Evolutionary conservation across 2,329 filamentous ascomycete species (phyloP).

Genomic region (Metarhizium rileyi): DNA sequence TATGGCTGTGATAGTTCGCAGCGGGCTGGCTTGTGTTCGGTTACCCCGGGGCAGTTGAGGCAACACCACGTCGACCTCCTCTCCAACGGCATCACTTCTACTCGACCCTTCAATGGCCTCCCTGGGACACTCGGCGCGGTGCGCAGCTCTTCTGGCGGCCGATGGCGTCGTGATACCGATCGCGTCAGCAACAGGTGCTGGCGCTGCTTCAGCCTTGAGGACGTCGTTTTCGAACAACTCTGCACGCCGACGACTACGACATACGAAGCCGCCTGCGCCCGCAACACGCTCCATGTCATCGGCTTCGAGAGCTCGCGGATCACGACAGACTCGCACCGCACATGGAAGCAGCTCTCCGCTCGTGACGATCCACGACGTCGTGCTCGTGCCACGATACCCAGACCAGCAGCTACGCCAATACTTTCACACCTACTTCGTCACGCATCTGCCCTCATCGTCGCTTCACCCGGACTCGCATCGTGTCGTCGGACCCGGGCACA

Average conservation of each 20-base stretch:
- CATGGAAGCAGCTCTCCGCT: not conserved
- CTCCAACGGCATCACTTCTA: slow-evolving; percentile 4
- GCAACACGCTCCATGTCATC: not conserved
- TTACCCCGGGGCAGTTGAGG: slow-evolving; percentile 5
- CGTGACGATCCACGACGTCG: slow-evolving; percentile 1
- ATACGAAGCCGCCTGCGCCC: not conserved
- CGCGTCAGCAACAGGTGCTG: slow-evolving; percentile 5
- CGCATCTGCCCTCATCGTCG: slow-evolving; percentile 86
- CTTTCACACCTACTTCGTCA: slow-evolving; percentile 97
- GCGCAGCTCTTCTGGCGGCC: slow-evolving; percentile 10
- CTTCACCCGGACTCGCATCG: slow-evolving; percentile 75
- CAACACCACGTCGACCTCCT: slow-evolving; percentile 3
- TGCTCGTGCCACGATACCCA: not conserved
- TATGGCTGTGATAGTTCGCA: slow-evolving; percentile 8
- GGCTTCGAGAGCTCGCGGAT: not conserved
- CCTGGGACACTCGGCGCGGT: slow-evolving; percentile 11
- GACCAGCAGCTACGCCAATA: slow-evolving; percentile 11
- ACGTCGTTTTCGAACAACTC: not conserved
- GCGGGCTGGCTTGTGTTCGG: slow-evolving; percentile 2
- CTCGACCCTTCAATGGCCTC: slow-evolving; percentile 13
- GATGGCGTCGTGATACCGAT: slow-evolving; percentile 3
- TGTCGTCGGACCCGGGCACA: slow-evolving; percentile 60
- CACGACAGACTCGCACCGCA: not conserved
- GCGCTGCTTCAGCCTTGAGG: not conserved
- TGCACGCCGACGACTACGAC: not conserved